Conservation (phyloP, 257 asterid genomes). For the Ligustrum vulgare region DNA sequence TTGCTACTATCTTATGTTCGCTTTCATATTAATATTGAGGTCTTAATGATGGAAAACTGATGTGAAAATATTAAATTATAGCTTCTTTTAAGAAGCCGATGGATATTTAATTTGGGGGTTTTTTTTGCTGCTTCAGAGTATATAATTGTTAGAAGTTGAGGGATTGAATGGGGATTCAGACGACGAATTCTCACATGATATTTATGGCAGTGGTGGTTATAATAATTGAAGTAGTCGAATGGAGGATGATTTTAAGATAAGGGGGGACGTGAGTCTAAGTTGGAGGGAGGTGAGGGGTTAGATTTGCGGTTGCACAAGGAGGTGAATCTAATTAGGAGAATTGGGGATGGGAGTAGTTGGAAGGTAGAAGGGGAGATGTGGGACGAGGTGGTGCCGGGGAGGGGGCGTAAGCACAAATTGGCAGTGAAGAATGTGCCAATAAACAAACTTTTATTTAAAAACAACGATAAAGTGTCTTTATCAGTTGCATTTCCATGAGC, state of each 20-base stretch:
- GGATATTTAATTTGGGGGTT: background rate
- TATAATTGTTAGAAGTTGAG: constrained; percentile 18
- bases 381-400: constrained; percentile 53
- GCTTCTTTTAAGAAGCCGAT: background rate
- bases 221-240: constrained; percentile 37
- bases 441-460: too few species aligned
- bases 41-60: background rate
- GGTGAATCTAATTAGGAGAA: constrained; percentile 68
- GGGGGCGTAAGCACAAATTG: constrained; percentile 75
- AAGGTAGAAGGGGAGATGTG: constrained; percentile 68
- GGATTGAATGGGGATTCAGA: constrained; percentile 71
- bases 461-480: too few species aligned
- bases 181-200: constrained; percentile 61
- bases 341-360: constrained; percentile 57
- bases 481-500: too few species aligned
- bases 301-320: constrained; percentile 71
- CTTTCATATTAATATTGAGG: background rate
- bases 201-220: constrained; percentile 25
- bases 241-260: constrained; percentile 38
- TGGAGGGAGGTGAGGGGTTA: constrained; percentile 48
- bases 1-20: background rate
- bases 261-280: constrained; percentile 25
- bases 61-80: background rate
- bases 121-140: constrained; percentile 7
- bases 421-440: constrained; percentile 74